Evolutionary conservation across 305 asterid species (phyloP), one percentile per base, ranked within the genome.

Genomic region (Stenogyne calaminthoides): DNA sequence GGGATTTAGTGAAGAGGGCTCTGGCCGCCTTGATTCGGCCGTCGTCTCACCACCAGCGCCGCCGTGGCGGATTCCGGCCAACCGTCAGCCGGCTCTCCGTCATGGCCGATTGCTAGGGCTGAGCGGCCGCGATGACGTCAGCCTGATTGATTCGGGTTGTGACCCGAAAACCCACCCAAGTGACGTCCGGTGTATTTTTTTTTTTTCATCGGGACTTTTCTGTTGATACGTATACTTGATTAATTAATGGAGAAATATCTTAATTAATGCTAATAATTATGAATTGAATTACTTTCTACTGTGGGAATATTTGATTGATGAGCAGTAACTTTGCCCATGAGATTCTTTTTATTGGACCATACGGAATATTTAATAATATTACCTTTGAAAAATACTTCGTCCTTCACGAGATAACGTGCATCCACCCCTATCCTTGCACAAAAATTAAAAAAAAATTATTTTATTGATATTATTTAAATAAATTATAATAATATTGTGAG

Each of bases 21-120:
- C 42, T 86, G 67, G 79, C 89, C 8, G 78, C 89, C 2, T 42
- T 86, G 81, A 80, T 81, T 46, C 84, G 85, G 6, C 87, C 89
- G 19, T 82, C 91, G 40, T 84, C 89, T 20, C 91, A 82, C 46
- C 85, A 82, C 39, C 87, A 82, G 60, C 82, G 86, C 66, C 86
- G 89, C 73, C 86, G 87, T 2, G 61, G 64, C 0, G 80, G 77
- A 29, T 86, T 84, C 76, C 78, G 46, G 62, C 78, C 75, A 25
- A 77, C 80, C 25, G 87, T 78, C 11, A 86, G 87, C 59, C 80
- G 87, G 0, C 74, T 86, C 19, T 84, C 91, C 25, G 63, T 27
- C 70, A 55, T 74, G 81, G 52, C 83, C 11, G 37, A 16, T 44
- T 76, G 52, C 32, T 72, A 68, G 67, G 57, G 0, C 5, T 18